phyloP scores from a whole-genome alignment of 1,139 yeast genomes.

The Yamadazyma sp. region DNA sequence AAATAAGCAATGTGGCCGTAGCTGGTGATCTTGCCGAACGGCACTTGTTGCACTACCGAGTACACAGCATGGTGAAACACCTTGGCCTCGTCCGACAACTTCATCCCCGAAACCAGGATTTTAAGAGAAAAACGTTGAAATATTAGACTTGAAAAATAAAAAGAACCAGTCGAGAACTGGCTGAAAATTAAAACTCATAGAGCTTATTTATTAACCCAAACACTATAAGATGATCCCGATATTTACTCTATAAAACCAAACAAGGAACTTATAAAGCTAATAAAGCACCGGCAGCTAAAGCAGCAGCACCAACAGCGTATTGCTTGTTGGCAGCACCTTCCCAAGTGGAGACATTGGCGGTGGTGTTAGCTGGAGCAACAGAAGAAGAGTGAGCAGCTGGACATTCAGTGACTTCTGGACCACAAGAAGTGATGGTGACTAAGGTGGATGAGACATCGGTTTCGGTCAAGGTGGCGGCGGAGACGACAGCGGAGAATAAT shows the following conservation, averaged over 20 bases:
- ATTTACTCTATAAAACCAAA: constrained; percentile 1
- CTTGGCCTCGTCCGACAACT: constrained; percentile 47
- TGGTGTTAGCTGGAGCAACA: constrained; percentile 24
- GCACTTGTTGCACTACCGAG: constrained; percentile 52
- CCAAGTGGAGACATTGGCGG: constrained; percentile 37
- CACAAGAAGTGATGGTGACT: constrained; percentile 48
- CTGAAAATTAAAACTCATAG: not conserved
- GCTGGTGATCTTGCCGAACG: constrained; percentile 65
- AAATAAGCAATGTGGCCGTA: constrained; percentile 75
- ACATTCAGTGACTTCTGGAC: constrained; percentile 41
- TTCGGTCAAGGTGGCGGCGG: constrained; percentile 38
- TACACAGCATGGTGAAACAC: constrained; percentile 66
- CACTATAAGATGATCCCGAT: constrained; percentile 14
- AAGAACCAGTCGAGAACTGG: no score
- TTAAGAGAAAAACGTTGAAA: not conserved
- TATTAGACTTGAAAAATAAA: no score
- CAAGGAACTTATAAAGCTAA: constrained; percentile 43
- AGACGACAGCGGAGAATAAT: constrained; percentile 41
- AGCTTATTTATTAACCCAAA: constrained; percentile 11
- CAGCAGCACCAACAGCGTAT: constrained; percentile 49
- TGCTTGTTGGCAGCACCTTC: constrained; percentile 38
- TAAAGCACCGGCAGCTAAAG: constrained; percentile 54
- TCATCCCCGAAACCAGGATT: no score
- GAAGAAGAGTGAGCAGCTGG: no score
- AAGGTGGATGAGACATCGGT: constrained; percentile 30